Conservation (phyloP, 2,329 filamentous ascomycete species). For the Alternaria sp. region DNA sequence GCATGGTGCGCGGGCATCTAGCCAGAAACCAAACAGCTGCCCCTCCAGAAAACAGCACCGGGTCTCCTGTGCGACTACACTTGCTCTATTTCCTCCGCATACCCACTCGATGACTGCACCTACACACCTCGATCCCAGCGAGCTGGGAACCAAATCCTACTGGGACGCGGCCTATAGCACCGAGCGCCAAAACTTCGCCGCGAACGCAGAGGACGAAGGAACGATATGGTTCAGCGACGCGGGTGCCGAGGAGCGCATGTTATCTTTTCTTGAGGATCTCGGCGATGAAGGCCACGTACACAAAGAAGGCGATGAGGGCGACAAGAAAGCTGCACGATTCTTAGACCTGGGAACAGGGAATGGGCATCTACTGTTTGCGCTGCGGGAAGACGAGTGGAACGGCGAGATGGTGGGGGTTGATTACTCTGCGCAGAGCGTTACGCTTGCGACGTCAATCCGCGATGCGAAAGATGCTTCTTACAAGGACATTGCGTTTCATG, state of each 20-base stretch:
- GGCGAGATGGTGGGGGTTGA: conserved; percentile 86
- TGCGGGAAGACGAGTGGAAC: conserved; percentile 72
- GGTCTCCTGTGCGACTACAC: not conserved
- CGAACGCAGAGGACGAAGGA: conserved; percentile 79
- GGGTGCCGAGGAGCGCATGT: conserved; percentile 81
- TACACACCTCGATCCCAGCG: conserved; percentile 71
- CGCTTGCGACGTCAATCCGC: conserved; percentile 72
- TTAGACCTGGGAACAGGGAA: conserved; percentile 95
- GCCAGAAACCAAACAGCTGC: not conserved
- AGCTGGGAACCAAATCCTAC: conserved; percentile 80
- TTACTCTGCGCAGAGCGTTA: conserved; percentile 79
- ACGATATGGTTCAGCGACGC: conserved; percentile 98
- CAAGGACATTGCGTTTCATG: conserved; percentile 58
- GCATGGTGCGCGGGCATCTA: not conserved
- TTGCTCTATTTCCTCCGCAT: not conserved
- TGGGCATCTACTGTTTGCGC: conserved; percentile 85
- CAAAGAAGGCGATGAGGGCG: conserved; percentile 44
- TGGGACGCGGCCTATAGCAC: conserved; percentile 72
- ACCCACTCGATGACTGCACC: conserved; percentile 25
- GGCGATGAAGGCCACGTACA: conserved; percentile 57
- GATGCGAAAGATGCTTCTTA: conserved; percentile 41
- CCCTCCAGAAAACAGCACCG: not conserved
- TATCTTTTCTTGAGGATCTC: conserved; percentile 68
- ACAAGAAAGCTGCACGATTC: conserved; percentile 56
- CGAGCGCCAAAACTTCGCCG: conserved; percentile 74